These are phyloP conservation scores for Crucibulum laeve DNA, from an alignment of 768 basidiomycete genomes.

Conservation along the genomic window DNA sequence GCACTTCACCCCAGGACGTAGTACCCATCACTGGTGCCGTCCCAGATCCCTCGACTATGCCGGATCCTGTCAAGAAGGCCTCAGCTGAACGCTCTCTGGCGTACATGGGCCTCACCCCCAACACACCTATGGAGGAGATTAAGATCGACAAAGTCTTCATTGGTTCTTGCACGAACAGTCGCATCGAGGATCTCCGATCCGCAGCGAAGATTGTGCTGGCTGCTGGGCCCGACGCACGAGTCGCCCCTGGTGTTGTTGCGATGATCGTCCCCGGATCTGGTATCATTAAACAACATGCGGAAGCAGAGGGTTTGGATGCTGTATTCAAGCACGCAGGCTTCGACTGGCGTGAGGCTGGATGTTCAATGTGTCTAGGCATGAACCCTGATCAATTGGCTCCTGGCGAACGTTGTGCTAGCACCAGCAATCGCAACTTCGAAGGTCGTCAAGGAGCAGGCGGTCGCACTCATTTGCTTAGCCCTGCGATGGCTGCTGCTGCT, in stretches of 20 bases:
- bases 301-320: conserved; percentile 81
- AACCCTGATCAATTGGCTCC: conserved; percentile 88
- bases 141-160: conserved; percentile 88
- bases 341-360: conserved; percentile 94
- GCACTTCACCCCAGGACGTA: conserved; percentile 88
- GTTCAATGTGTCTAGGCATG: conserved; percentile 96
- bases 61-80: conserved; percentile 59
- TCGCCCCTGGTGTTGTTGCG: conserved; percentile 70
- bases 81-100: conserved; percentile 72
- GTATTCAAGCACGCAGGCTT: conserved; percentile 90
- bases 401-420: conserved; percentile 83
- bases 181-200: conserved; percentile 88
- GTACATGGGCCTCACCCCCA: conserved; percentile 85
- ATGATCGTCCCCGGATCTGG: conserved; percentile 95
- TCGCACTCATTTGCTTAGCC: conserved; percentile 83
- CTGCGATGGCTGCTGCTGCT: conserved; percentile 91
- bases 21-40: conserved; percentile 78
- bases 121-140: conserved; percentile 77
- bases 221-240: conserved; percentile 68
- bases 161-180: conserved; percentile 92
- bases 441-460: conserved; percentile 87
- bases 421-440: conserved; percentile 92
- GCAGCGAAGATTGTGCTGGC: conserved; percentile 76
- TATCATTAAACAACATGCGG: conserved; percentile 85
- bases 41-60: conserved; percentile 67